Evolutionary conservation across 768 basidiomycete genomes (phyloP), one percentile per base, ranked within the genome.

Genomic region (Xerocomellus amylosporus): DNA sequence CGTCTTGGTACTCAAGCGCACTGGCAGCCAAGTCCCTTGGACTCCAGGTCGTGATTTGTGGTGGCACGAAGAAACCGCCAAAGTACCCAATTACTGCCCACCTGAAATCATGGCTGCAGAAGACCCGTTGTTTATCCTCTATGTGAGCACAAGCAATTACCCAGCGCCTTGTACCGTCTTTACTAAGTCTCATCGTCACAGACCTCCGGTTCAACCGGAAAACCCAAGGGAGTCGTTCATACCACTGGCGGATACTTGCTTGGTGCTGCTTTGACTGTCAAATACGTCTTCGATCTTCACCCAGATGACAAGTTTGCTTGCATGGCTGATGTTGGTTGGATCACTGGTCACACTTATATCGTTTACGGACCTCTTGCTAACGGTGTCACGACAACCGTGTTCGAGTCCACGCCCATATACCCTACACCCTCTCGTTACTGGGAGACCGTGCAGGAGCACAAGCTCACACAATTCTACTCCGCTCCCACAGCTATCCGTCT

Each of bases 251-350:
- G 90, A 28, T 99, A 98, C 76, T 84, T 96, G 54, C 89, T 98
- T 49, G 85, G 95, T 62, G 93, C 92, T 0, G 85, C 92, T 1
- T 67, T 98, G 55, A 95, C 96, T 24, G 85, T 97, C 71, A 97
- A 98, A 75, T 98, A 96, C 71, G 92, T 97, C 58, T 99, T 98
- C 68, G 96, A 99, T 70, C 84, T 98, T 20, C 96, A 99, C 72
- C 86, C 88, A n/a, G 93, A 90, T 55, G 96, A 98, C 75, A 86
- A 81, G 61, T 98, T 95, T 71, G 97, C 87, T 2, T 98, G 96
- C 78, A 94, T 98, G 95, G 96, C 96, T 53, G 96, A 99, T 67
- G 81, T 99, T 49, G 96, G 96, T 64, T 98, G 96, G 96, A 96
- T 98, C 75, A 98, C 96, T 3, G 95, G 95, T 17, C 93, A 97